Evolutionary conservation across 2,329 filamentous ascomycete genomes (phyloP).

Genomic region (Nakataea oryzae): DNA sequence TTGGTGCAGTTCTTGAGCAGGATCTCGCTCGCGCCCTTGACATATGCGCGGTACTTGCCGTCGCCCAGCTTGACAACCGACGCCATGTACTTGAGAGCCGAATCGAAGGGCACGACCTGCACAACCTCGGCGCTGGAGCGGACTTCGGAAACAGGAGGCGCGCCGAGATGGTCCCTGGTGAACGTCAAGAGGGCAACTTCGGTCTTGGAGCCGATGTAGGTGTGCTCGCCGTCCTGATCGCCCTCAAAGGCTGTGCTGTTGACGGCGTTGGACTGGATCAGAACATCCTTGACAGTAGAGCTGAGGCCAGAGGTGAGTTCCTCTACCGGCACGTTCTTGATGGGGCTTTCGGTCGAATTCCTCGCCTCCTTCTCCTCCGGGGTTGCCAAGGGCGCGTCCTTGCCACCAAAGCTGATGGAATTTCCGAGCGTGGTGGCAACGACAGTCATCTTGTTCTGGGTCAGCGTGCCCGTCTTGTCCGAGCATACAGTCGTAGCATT

Average conservation of each 20-base stretch:
- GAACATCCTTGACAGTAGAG: slow-evolving; percentile 35
- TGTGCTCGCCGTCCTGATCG: slow-evolving; percentile 53
- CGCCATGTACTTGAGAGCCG: slow-evolving; percentile 45
- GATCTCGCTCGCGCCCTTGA: slow-evolving; percentile 49
- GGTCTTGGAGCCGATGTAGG: slow-evolving; percentile 69
- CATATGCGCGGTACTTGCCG: slow-evolving; percentile 37
- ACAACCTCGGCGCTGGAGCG: slow-evolving; percentile 38
- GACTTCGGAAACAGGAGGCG: slow-evolving; percentile 54
- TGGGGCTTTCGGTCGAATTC: slow-evolving; percentile 5
- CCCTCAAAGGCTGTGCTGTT: slow-evolving; percentile 72
- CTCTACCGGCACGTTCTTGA: not conserved
- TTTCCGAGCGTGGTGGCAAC: slow-evolving; percentile 50
- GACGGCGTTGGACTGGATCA: slow-evolving; percentile 49
- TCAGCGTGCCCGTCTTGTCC: slow-evolving; percentile 58
- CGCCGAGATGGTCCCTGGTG: slow-evolving; percentile 54
- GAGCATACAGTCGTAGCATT: slow-evolving; percentile 52
- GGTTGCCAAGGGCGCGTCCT: not conserved
- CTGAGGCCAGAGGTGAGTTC: slow-evolving; percentile 23
- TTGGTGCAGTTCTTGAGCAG: slow-evolving; percentile 32
- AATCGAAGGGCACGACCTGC: slow-evolving; percentile 43
- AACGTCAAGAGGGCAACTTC: slow-evolving; percentile 65
- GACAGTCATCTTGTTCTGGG: slow-evolving; percentile 60
- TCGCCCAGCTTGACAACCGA: slow-evolving; percentile 35
- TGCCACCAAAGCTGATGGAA: slow-evolving; percentile 33
- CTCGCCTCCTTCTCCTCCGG: slow-evolving; percentile 2